phyloP scores from a whole-genome alignment of 495 filamentous ascomycete genomes.

The Thozetella sp. region DNA sequence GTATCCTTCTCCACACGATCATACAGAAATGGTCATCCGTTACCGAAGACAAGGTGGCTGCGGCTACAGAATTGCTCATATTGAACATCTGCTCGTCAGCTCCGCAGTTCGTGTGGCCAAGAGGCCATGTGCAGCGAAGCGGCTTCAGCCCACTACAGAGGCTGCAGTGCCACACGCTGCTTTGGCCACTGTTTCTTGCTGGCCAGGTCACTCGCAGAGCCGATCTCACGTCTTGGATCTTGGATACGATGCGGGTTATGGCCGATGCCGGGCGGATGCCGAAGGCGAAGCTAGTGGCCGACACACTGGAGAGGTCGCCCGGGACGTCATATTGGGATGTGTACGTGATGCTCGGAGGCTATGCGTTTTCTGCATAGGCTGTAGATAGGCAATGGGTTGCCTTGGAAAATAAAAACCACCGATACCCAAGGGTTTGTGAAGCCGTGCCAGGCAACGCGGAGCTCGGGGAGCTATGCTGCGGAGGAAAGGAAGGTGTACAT shows the following conservation, averaged over 20 bases:
- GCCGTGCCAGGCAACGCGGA: too few species aligned
- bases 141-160: not conserved
- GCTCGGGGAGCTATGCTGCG: too few species aligned
- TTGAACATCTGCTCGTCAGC: slow-evolving; percentile 1
- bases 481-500: too few species aligned
- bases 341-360: slow-evolving; percentile 5
- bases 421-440: too few species aligned
- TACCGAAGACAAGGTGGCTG: not conserved
- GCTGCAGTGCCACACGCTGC: slow-evolving; percentile 6
- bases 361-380: slow-evolving; percentile 4
- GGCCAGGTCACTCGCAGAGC: not conserved
- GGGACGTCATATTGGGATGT: not conserved
- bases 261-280: not conserved
- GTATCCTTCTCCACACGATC: slow-evolving; percentile 26
- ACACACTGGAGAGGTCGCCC: not conserved
- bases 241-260: slow-evolving; percentile 4
- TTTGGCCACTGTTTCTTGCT: slow-evolving; percentile 1
- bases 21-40: slow-evolving; percentile 2
- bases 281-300: not conserved
- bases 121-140: not conserved
- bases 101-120: not conserved
- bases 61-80: not conserved
- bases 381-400: too few species aligned
- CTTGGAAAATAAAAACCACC: too few species aligned
- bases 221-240: not conserved